Evolutionary conservation across 805 yeast genomes (phyloP).

Genomic region (Nakazawaea populi): DNA sequence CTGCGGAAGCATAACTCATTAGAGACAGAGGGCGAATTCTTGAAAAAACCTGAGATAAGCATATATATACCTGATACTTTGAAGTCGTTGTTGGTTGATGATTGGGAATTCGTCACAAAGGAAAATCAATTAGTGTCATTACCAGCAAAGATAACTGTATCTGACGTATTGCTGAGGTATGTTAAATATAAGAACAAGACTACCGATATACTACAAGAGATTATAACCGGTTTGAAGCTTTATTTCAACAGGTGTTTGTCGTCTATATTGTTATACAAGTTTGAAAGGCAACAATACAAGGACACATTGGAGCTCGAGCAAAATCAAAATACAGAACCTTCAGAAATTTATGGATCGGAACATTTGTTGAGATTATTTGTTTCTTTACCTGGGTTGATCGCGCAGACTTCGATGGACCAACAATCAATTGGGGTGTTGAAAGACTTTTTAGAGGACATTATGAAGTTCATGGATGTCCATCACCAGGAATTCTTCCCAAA

Average conservation of each 20-base stretch:
- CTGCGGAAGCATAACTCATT: constrained; percentile 7
- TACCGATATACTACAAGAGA: constrained; percentile 53
- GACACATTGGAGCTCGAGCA: constrained; percentile 27
- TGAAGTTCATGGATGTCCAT: constrained; percentile 45
- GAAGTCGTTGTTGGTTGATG: constrained; percentile 74
- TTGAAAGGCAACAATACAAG: constrained; percentile 70
- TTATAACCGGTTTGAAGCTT: constrained; percentile 58
- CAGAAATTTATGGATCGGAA: constrained; percentile 70
- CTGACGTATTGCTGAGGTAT: constrained; percentile 50
- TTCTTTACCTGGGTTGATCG: constrained; percentile 75
- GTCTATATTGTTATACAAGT: constrained; percentile 62
- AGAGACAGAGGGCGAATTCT: constrained; percentile 23
- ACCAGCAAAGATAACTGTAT: constrained; percentile 54
- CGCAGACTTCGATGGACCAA: constrained; percentile 77
- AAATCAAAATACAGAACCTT: constrained; percentile 24
- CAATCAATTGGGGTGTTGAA: constrained; percentile 55
- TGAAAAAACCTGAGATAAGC: constrained; percentile 41
- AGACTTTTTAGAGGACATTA: constrained; percentile 46
- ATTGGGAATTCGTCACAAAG: constrained; percentile 89
- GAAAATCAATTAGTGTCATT: constrained; percentile 63
- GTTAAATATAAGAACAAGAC: constrained; percentile 25
- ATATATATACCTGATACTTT: constrained; percentile 58
- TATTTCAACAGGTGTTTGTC: constrained; percentile 77
- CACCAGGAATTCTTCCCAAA: constrained; percentile 28
- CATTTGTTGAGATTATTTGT: constrained; percentile 76